phyloP scores from a whole-genome alignment of 192 early-diverging fungal species.

The Coemansia sp. region DNA sequence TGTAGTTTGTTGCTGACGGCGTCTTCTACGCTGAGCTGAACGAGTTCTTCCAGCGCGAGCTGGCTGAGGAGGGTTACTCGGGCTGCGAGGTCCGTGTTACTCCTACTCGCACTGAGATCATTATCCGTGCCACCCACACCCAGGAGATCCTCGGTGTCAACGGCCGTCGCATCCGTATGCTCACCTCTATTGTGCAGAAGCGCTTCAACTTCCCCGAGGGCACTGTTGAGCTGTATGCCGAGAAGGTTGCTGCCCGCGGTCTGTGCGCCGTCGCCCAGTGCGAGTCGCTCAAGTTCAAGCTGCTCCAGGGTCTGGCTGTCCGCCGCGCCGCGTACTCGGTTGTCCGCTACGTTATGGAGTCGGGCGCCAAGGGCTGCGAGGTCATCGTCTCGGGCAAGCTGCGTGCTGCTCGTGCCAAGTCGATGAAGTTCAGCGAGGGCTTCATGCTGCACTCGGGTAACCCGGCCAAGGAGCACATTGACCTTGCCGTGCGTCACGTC shows the following conservation, averaged over 20 bases:
- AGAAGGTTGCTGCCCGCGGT: conserved; percentile 96
- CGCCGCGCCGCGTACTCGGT: conserved; percentile 98
- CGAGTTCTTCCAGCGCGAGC: conserved; percentile 97
- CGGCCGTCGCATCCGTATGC: conserved; percentile 97
- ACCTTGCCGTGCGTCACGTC: conserved; percentile 95
- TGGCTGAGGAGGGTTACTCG: conserved; percentile 97
- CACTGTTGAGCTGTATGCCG: conserved; percentile 98
- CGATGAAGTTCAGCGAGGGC: conserved; percentile 99
- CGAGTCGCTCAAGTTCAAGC: conserved; percentile 98
- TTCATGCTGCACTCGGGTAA: conserved; percentile 99
- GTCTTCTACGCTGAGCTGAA: conserved; percentile 99
- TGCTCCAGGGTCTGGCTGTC: conserved; percentile 94
- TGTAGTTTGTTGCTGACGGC: conserved; percentile 99
- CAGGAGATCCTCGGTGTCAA: conserved; percentile 98
- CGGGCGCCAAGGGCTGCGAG: conserved; percentile 99
- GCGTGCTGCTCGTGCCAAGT: conserved; percentile 99
- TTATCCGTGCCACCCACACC: conserved; percentile 98
- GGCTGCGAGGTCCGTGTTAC: conserved; percentile 99
- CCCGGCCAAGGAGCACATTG: conserved; percentile 94
- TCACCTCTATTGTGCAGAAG: conserved; percentile 98
- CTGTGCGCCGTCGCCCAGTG: conserved; percentile 98
- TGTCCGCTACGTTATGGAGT: conserved; percentile 98
- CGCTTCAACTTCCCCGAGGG: conserved; percentile 99
- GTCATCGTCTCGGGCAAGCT: conserved; percentile 99
- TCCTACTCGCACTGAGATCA: conserved; percentile 98